These are phyloP conservation scores for Macrocybe sp. DNA, from an alignment of 1,284 basidiomycete genomes.

Conservation along the genomic window DNA sequence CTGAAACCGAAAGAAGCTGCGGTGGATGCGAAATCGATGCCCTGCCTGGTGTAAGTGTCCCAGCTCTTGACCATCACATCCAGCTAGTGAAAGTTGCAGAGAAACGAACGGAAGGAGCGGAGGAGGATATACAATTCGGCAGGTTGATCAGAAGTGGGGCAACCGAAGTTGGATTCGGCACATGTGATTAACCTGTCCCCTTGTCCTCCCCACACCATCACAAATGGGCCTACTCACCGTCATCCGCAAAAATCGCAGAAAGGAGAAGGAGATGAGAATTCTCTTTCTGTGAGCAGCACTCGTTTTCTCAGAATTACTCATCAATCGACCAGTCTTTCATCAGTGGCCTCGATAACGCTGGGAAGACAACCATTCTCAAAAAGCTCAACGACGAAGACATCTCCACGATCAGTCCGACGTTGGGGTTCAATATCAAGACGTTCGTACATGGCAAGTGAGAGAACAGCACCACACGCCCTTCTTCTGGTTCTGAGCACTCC, in stretches of 20 bases:
- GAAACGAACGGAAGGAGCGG: conserved; percentile 8
- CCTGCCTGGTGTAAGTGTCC: conserved; percentile 57
- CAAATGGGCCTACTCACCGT: conserved; percentile 91
- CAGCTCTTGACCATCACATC: conserved; percentile 37
- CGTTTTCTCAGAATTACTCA: conserved; percentile 6
- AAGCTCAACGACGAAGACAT: conserved; percentile 92
- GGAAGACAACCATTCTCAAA: conserved; percentile 98
- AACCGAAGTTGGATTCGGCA: no score
- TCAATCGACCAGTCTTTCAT: conserved; percentile 12
- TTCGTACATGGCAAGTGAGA: conserved; percentile 85
- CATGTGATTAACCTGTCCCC: no score
- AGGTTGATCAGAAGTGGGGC: no score
- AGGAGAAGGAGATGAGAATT: conserved; percentile 94
- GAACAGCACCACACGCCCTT: conserved; percentile 10
- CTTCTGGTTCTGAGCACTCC: conserved; percentile 14
- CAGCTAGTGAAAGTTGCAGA: conserved; percentile 6
- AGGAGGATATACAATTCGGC: no score
- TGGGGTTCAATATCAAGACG: conserved; percentile 99
- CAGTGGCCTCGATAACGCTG: conserved; percentile 98
- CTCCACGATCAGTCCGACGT: conserved; percentile 82
- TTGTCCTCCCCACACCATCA: no score
- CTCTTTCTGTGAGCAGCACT: conserved; percentile 76
- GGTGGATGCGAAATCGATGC: conserved; percentile 60
- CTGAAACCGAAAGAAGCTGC: conserved; percentile 59
- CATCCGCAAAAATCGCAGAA: conserved; percentile 93